These are phyloP conservation scores for Limnanthes douglasii DNA, from an alignment of 345 rosid species.

Conservation along the genomic window DNA sequence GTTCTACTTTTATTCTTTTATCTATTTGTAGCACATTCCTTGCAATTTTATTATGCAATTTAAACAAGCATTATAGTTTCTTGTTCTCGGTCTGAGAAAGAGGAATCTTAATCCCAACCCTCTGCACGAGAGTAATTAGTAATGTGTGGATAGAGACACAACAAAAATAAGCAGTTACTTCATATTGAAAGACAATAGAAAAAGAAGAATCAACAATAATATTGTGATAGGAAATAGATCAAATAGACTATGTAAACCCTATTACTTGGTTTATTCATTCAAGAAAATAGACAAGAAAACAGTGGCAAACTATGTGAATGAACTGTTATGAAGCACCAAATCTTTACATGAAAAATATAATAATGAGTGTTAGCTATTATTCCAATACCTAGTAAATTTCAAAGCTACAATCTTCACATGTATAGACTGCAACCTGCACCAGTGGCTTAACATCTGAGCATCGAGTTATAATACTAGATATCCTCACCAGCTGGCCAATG, in stretches of 20 bases:
- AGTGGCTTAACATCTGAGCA: slow-evolving; percentile 98
- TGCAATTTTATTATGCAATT: no score
- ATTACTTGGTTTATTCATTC: not conserved
- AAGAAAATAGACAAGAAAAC: not conserved
- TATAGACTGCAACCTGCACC: slow-evolving; percentile 95
- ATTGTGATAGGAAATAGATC: not conserved
- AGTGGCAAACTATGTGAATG: no score
- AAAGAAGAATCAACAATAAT: slow-evolving; percentile 3
- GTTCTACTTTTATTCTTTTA: no score
- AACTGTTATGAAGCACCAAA: no score
- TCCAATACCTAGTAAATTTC: slow-evolving; percentile 82
- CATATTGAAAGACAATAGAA: slow-evolving; percentile 27
- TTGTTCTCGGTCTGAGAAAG: no score
- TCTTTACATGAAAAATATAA: no score
- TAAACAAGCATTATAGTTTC: no score
- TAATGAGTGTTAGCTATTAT: no score
- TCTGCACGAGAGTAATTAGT: no score
- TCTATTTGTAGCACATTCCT: no score
- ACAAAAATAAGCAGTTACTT: slow-evolving; percentile 84
- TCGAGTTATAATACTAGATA: slow-evolving; percentile 88
- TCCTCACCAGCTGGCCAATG: slow-evolving; percentile 85
- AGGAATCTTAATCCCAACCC: no score
- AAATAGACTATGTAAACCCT: slow-evolving; percentile 1
- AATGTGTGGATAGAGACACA: no score
- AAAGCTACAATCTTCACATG: slow-evolving; percentile 92